These are phyloP conservation scores for Claviceps pusilla DNA, from an alignment of 2,329 filamentous ascomycete genomes.

Conservation along the genomic window DNA sequence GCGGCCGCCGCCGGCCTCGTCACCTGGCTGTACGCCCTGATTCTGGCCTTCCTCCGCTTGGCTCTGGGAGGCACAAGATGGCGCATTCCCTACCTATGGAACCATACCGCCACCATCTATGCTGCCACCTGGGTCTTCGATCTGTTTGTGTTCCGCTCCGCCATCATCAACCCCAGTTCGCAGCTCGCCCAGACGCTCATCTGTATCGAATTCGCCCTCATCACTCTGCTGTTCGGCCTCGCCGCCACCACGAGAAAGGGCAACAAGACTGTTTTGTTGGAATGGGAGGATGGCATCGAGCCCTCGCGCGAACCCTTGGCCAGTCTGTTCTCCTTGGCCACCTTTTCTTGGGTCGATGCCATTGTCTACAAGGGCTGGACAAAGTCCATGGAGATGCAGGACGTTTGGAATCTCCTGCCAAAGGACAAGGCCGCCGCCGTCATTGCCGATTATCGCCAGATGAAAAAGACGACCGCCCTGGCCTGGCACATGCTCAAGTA, in stretches of 20 bases:
- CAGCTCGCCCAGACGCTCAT: constrained; percentile 46
- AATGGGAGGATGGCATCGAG: constrained; percentile 77
- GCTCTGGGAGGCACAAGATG: constrained; percentile 49
- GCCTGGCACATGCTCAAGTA: constrained; percentile 70
- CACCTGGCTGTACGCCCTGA: constrained; percentile 68
- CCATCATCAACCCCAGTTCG: constrained; percentile 61
- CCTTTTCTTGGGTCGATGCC: constrained; percentile 80
- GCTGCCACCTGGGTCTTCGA: constrained; percentile 65
- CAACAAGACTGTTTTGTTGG: constrained; percentile 74
- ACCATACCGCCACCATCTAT: constrained; percentile 81
- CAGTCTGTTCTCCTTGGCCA: constrained; percentile 74
- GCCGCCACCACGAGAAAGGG: constrained; percentile 75
- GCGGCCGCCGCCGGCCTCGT: constrained; percentile 52
- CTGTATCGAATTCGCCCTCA: constrained; percentile 60
- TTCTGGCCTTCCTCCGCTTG: constrained; percentile 59
- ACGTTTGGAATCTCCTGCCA: constrained; percentile 83
- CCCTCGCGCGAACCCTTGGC: constrained; percentile 78
- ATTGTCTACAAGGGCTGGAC: constrained; percentile 84
- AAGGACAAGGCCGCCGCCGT: constrained; percentile 77
- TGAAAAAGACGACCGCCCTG: constrained; percentile 67
- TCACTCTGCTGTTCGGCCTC: constrained; percentile 58
- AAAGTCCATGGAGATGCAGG: constrained; percentile 63
- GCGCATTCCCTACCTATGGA: constrained; percentile 66
- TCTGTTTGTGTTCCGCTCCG: constrained; percentile 68
- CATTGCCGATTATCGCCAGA: constrained; percentile 66